Evolutionary conservation across 176 grass and related monocot genomes (phyloP).

Genomic region (Ensete ventricosum): DNA sequence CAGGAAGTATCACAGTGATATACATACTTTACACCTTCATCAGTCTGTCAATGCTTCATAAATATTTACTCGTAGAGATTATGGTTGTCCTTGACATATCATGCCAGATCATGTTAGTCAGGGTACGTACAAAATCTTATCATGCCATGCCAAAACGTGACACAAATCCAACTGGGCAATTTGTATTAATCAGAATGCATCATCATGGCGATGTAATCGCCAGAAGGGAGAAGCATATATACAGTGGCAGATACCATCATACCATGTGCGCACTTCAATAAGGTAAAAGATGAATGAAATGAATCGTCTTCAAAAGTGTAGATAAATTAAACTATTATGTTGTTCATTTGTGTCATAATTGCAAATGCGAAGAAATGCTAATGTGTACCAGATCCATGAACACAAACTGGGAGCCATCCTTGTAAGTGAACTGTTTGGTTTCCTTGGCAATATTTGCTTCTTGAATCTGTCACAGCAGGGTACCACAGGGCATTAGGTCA

Average conservation of each 20-base stretch:
- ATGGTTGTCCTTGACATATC: no score
- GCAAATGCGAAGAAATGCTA: conserved; percentile 1
- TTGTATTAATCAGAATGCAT: neutral
- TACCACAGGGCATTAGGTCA: neutral
- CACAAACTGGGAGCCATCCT: conserved; percentile 73
- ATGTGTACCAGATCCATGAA: conserved; percentile 86
- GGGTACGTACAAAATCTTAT: no score
- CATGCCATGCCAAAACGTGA: no score
- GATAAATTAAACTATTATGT: neutral
- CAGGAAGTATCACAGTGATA: no score
- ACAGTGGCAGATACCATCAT: no score
- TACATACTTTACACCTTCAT: no score
- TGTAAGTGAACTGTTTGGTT: conserved; percentile 91
- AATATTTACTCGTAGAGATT: no score
- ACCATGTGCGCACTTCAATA: no score
- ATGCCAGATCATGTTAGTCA: no score
- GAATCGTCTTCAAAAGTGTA: no score
- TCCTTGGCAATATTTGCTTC: conserved; percentile 86
- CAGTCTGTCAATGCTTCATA: no score
- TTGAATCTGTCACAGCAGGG: conserved; percentile 39
- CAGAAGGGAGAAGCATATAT: neutral
- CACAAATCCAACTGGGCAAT: neutral
- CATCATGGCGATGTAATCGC: neutral
- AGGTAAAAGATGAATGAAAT: no score
- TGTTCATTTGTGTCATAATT: neutral